phyloP scores from a whole-genome alignment of 2,329 filamentous ascomycete genomes.

The Lasiodiplodia citricola region DNA sequence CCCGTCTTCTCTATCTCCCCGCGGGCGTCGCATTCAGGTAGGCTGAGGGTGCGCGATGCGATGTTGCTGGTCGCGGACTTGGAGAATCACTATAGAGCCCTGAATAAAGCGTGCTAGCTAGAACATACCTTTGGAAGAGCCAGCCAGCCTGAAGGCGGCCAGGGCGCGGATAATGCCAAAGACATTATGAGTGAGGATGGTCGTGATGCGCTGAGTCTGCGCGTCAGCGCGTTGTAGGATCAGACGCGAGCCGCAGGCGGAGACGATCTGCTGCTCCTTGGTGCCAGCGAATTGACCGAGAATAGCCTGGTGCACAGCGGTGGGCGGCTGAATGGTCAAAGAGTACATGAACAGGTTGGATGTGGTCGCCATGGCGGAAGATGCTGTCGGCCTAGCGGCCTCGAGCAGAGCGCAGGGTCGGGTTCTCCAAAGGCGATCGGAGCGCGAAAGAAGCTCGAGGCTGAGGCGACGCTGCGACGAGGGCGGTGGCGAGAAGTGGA shows the following conservation, averaged over 20 bases:
- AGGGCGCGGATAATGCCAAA: constrained; percentile 94
- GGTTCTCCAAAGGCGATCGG: neutral
- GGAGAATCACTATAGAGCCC: constrained; percentile 55
- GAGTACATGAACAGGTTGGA: constrained; percentile 99
- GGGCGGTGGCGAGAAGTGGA: constrained; percentile 4
- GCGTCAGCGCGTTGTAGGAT: constrained; percentile 87
- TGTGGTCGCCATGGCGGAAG: constrained; percentile 84
- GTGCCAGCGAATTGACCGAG: constrained; percentile 95
- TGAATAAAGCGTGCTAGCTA: constrained; percentile 31
- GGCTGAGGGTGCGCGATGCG: constrained; percentile 30
- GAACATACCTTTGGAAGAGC: constrained; percentile 91
- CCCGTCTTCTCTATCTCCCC: neutral
- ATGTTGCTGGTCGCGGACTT: constrained; percentile 41
- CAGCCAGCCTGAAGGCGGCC: constrained; percentile 87
- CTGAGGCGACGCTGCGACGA: neutral
- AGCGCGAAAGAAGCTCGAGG: neutral
- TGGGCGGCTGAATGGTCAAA: constrained; percentile 91
- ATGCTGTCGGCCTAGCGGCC: constrained; percentile 33
- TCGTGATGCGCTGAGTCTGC: constrained; percentile 81
- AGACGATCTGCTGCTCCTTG: constrained; percentile 97
- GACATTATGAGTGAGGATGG: constrained; percentile 87
- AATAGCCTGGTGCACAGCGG: constrained; percentile 86
- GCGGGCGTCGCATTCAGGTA: constrained; percentile 23
- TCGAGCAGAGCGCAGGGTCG: constrained; percentile 24
- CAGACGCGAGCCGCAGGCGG: constrained; percentile 87